phyloP scores from a whole-genome alignment of 108 stramenopile species.

The Thalassiosira profunda region DNA sequence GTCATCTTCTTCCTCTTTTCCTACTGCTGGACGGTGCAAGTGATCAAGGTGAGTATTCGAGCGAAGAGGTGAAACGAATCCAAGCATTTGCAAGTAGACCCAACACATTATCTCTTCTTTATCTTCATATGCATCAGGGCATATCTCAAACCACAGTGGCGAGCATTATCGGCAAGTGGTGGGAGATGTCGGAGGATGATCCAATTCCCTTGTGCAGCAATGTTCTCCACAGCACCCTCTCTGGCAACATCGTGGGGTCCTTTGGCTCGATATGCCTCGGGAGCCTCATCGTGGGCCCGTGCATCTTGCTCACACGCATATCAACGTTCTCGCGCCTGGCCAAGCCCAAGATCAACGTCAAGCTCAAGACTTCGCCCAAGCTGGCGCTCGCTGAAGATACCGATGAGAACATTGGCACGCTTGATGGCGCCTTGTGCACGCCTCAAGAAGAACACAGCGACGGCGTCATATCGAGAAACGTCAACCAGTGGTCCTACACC shows the following conservation, averaged over 20 bases:
- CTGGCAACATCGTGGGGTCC: slow-evolving; percentile 49
- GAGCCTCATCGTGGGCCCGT: slow-evolving; percentile 52
- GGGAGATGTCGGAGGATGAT: slow-evolving; percentile 57
- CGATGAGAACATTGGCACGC: neutral
- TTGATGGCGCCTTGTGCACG: slow-evolving; percentile 1
- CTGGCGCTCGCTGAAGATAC: slow-evolving; percentile 34
- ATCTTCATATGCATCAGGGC: slow-evolving; percentile 25
- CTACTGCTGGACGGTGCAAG: slow-evolving; percentile 70
- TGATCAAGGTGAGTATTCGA: slow-evolving; percentile 60
- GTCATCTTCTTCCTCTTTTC: slow-evolving; percentile 58
- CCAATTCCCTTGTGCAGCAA: slow-evolving; percentile 52
- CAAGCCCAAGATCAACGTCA: slow-evolving; percentile 38
- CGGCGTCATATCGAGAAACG: slow-evolving; percentile 62
- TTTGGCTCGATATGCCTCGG: slow-evolving; percentile 90
- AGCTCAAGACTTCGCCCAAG: slow-evolving; percentile 10
- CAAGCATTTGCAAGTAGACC: neutral
- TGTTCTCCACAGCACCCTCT: slow-evolving; percentile 45
- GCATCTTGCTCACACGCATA: slow-evolving; percentile 45
- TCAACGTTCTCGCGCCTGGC: slow-evolving; percentile 53
- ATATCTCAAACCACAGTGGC: slow-evolving; percentile 68
- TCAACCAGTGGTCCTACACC: slow-evolving; percentile 82
- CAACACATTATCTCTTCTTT: neutral
- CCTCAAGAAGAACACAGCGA: slow-evolving; percentile 45
- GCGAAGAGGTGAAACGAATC: neutral
- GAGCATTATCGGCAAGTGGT: slow-evolving; percentile 90